Base-by-base conservation (phyloP, 2,329 filamentous ascomycete genomes). In the Talaromyces pinophilus region DNA sequence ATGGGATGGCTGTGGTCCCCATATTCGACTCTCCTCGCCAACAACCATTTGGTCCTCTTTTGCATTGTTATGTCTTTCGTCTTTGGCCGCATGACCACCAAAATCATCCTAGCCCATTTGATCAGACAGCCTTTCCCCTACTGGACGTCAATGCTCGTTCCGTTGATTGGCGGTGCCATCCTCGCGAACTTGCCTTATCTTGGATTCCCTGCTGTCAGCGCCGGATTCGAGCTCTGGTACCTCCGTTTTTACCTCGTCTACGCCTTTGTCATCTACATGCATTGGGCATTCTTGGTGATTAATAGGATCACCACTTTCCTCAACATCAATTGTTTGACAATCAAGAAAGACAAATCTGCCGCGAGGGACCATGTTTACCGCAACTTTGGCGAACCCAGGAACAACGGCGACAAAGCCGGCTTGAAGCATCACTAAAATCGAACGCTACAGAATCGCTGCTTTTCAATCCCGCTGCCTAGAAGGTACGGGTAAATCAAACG, bases 61-160 rank as follows among this genome's bases (percentile, higher is more conserved):
- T 97, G 93, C 82, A 81, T 96, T 67, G 96, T 92, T 67, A 91
- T 98, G 84, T 91, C 92, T n/a, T 93, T 98, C 73, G 95, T 97
- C 67, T 98, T 99, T 78, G 95, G 95, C 42, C 90, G 95, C 71
- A 93, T 99, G 90, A 98, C 95, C 0, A 99, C 95, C 46, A 99
- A 98, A 83, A 98, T 98, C 79, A 99, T 99, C 75, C 88, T 99
- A 19, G 94, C 95, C 2, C 95, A 99, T 79, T 84, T 99, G 62
- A 95, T 95, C 1, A 88, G 88, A 69, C 95, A 98, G 78, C 92
- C 94, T 3, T 99, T 98, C 80, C 95, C 95, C 1, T 96, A 92
- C 85, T 98, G 93, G 93, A 98, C 95, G 11, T 86, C 95, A 59
- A 91, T 98, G 86, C 85, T 98, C 44, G 88, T 87, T 40, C 95